Evolutionary conservation across 2,329 filamentous ascomycete genomes (phyloP), one percentile per base, ranked within the genome.

Genomic region (Tolypocladium inflatum): DNA sequence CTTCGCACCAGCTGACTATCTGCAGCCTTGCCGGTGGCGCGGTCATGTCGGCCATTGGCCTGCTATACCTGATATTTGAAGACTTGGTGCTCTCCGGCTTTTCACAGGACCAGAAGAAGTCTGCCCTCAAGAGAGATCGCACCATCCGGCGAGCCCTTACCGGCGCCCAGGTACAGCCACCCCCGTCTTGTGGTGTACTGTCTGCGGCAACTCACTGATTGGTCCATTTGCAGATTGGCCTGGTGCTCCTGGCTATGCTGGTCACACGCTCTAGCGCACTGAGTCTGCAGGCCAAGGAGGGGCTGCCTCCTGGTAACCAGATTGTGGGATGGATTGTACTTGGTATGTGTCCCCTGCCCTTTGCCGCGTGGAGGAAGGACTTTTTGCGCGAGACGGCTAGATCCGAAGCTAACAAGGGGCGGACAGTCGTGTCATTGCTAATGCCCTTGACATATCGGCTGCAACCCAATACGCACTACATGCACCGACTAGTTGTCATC

Each of bases 201-300:
- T 30, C 23, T 42, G 15, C 11, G 38, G 33, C 35, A 23, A n/a
- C 15, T 39, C 8, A 45, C 59, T 68, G 39, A 67, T 58, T 26
- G 53, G 21, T 8, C 30, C 10, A 8, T 23, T 26, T 33, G 45
- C 66, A 88, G 80, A 74, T 91, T 58, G 93, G 93, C 0, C 80
- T 97, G 56, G 82, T 95, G 48, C 70, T 89, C 9, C 79, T 97
- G 56, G 83, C 93, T 10, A 90, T 96, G 78, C 69, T 93, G 57
- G 89, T 97, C 23, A 99, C 94, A 9, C 83, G 87, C 52, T 95
- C 90, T 2, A 97, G 90, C 68, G 85, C 88, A n/a, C 74, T 87
- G 57, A 95, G 91, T 26, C 73, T 99, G 11, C 90, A 96, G 71
- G 87, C 91, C 35, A 95, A 90, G 70, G 77, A 85, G 63, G 94